Conservation (phyloP, 768 basidiomycete species). For the Termitomyces sp. region DNA sequence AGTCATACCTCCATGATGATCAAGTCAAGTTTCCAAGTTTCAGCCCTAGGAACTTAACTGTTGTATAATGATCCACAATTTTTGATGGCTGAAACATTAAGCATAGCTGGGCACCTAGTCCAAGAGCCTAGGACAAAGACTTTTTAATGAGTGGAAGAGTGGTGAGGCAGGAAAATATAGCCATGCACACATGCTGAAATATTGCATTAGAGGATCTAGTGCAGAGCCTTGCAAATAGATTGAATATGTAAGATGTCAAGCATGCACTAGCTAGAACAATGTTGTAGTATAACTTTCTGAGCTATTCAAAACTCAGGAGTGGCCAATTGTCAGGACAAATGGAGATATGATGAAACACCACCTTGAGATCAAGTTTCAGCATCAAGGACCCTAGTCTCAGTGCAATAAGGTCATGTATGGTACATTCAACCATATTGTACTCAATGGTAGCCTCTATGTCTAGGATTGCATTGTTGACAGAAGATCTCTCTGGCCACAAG, state of each 20-base stretch:
- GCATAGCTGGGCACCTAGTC: neutral
- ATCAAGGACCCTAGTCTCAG: slow-evolving; percentile 27
- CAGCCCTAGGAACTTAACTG: neutral
- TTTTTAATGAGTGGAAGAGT: neutral
- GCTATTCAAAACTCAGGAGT: slow-evolving; percentile 30
- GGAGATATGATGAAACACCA: slow-evolving; percentile 34
- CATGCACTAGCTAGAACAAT: slow-evolving; percentile 27
- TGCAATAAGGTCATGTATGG: slow-evolving; percentile 17
- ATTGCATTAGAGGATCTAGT: slow-evolving; percentile 35
- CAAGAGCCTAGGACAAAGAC: neutral
- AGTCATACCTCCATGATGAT: neutral
- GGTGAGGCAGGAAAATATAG: slow-evolving; percentile 27
- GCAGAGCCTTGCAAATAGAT: slow-evolving; percentile 36
- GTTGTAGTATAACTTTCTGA: slow-evolving; percentile 22
- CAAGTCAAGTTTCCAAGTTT: too few species aligned
- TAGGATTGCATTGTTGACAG: slow-evolving; percentile 28
- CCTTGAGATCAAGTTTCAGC: slow-evolving; percentile 32
- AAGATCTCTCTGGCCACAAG: slow-evolving; percentile 14
- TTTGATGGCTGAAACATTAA: neutral
- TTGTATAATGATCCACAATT: neutral
- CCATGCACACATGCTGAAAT: slow-evolving; percentile 27
- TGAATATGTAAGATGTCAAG: slow-evolving; percentile 36
- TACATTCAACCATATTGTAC: too few species aligned
- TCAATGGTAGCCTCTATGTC: slow-evolving; percentile 28
- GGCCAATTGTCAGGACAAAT: slow-evolving; percentile 26